Evolutionary conservation across 2,329 filamentous ascomycete genomes (phyloP), one percentile per base, ranked within the genome.

Genomic region (Fusarium sp.): DNA sequence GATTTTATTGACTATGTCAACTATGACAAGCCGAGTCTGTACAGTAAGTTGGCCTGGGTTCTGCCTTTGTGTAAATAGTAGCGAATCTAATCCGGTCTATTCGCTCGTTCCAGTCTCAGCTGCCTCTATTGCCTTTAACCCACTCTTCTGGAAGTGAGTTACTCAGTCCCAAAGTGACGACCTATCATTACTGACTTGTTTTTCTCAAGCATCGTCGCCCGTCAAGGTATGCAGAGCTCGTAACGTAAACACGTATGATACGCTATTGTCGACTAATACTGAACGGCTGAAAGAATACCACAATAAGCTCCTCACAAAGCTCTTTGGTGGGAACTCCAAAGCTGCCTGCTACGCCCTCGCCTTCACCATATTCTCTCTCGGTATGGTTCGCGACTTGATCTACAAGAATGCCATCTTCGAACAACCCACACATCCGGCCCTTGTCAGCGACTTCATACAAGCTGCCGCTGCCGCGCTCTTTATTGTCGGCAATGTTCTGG

Each of bases 81-180:
- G 45, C 22, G 34, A 53, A 41, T 66, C 69, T 75, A 58, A 76
- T 65, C 25, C 13, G 16, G 49, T 20, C 38, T 54, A 15, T 53
- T 68, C 63, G 40, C 51, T 52, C n/a, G 58, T 45, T n/a, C 62
- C 62, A 97, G 94, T 96, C 74, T 93, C 94, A 73, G 92, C 91
- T 49, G 86, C 85, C 59, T 88, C 92, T 56, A 97, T 99, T 82
- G 87, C 91, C 51, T 98, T 99, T 83, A 99, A 99, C 82, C 96
- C 96, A 24, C 91, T 96, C n/a, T 98, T 98, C 82, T 99, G 96
- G 96, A 99, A 99, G 94, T 97, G 87, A 85, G 93, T 87, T 56
- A 12, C 38, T 66, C 44, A 49, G 24, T 20, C 47, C 43, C 54
- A 22, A 18, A 20, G n/a, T 46, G 58, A 44, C 54, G 45, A 48